Base-by-base conservation (phyloP, 179 eudicot species). In the Silene coronaria region DNA sequence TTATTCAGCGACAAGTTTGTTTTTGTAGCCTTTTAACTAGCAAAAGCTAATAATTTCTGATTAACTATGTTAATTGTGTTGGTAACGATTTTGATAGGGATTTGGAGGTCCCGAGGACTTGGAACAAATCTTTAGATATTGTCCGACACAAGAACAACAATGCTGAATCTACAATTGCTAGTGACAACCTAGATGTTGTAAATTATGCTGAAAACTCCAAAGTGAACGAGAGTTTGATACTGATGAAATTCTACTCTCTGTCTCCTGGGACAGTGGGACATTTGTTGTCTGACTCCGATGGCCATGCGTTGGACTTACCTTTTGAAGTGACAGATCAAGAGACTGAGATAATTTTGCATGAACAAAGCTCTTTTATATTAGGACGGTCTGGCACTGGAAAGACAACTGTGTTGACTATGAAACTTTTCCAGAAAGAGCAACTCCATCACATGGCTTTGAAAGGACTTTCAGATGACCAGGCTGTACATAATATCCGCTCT, bases 361-460 rank as follows among this genome's bases (percentile, higher is more conserved):
- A 19, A 11, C 82, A 63, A 71, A 91, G 90, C 78, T 79, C 88
- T 13, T 91, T 91, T 70, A 82, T 91, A 57, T 74, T 89, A 66
- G 94, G 94, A 46, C 75, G 97, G 42, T 91, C 97, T 24, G 97
- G 97, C 45, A 91, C 92, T 0, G 97, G 97, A 9, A 91, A 91
- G 79, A 91, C 94, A 0, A 88, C 91, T 1, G 86, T 91, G 55
- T 74, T 91, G 77, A 90, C 92, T 2, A 89, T 84, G 86, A 91
- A 89, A 75, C 67, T 91, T 70, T 87, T 79, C 73, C 86, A 86
- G 62, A 91, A 80, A 72, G 89, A 88, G 82, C 87, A 86, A 57
- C 74, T 51, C 19, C 80, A 86, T 70, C 83, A 76, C 42, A 36
- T 86, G 78, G 88, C 88, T 76, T 71, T 70, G 23, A 71, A 82